Base-by-base conservation (phyloP, 2,329 filamentous ascomycete species). In the Dactylellina cionopaga region DNA sequence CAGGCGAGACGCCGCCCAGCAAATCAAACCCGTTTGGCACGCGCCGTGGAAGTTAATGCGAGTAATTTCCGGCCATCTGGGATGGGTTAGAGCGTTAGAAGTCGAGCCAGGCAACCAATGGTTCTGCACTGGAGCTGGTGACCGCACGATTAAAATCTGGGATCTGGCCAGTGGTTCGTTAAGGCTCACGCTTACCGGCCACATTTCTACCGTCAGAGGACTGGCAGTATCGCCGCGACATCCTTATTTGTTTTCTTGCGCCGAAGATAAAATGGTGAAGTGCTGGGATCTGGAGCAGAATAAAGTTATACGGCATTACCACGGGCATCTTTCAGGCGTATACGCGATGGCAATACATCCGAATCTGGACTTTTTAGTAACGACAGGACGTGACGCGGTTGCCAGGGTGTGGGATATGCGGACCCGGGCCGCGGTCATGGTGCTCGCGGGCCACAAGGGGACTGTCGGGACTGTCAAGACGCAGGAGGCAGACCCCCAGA, bases 201-300 rank as follows among this genome's bases (percentile, higher is more conserved):
- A 97, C 81, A 97, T 96, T 78, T 96, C 92, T 51, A 96, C 92
- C 3, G 93, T 97, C 0, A 89, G 93, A 58, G 95, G 95, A 1
- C 85, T 99, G 49, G 95, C 94, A 0, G 92, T 99, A 5, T 96
- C 92, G 17, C 91, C 93, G 13, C 85, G 95, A 47, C 95, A 99
- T 81, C 96, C 95, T 0, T 99, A 99, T 79, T 86, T 99, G 7
- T 99, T 99, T 81, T 96, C 92, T 9, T 99, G 95, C 78, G 96
- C 92, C 68, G 95, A 99, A 81, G 95, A 99, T 80, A 99, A 99
- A 84, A 97, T 97, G 93, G 95, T 99, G 74, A 99, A 99, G 82
- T 99, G 95, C 82, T 99, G 95, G 95, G 95, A 99, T 83, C 83
- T 99, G 75, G 95, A 99, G 81, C 97, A 94, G n/a, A 99, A 99